phyloP scores from a whole-genome alignment of 805 yeast genomes.

The Nakazawaea laoshanensis region DNA sequence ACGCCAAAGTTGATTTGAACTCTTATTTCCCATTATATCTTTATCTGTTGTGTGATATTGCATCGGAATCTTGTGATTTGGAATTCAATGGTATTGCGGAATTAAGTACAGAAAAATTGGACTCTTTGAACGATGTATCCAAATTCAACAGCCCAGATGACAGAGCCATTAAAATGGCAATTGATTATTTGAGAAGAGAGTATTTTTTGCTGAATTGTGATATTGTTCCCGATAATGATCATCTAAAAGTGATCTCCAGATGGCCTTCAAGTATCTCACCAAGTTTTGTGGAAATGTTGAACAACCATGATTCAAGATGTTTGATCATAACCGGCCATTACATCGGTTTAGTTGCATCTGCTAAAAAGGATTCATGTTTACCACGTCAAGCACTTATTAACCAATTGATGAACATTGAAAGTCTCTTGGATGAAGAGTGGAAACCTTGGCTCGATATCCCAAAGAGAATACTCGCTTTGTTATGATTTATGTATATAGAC shows the following conservation, averaged over 20 bases:
- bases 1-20: background rate
- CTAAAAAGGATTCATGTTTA: background rate
- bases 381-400: background rate
- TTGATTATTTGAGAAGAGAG: conserved; percentile 7
- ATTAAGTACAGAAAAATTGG: no score
- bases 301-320: conserved; percentile 1
- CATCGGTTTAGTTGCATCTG: conserved; percentile 1
- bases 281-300: background rate
- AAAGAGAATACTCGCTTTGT: conserved; percentile 4
- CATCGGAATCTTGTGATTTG: no score
- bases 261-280: conserved; percentile 6
- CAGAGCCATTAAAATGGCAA: conserved; percentile 1
- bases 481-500: no score
- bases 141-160: background rate
- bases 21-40: conserved; percentile 8
- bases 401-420: conserved; percentile 5
- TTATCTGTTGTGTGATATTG: conserved; percentile 2
- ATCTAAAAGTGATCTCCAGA: conserved; percentile 4
- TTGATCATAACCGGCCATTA: conserved; percentile 9
- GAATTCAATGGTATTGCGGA: no score
- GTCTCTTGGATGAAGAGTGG: conserved; percentile 3
- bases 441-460: conserved; percentile 9
- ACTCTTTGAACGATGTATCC: no score
- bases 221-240: conserved; percentile 1
- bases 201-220: conserved; percentile 2